Evolutionary conservation across 2,329 filamentous ascomycete species (phyloP).

Genomic region (Thermothelomyces thermophilus): DNA sequence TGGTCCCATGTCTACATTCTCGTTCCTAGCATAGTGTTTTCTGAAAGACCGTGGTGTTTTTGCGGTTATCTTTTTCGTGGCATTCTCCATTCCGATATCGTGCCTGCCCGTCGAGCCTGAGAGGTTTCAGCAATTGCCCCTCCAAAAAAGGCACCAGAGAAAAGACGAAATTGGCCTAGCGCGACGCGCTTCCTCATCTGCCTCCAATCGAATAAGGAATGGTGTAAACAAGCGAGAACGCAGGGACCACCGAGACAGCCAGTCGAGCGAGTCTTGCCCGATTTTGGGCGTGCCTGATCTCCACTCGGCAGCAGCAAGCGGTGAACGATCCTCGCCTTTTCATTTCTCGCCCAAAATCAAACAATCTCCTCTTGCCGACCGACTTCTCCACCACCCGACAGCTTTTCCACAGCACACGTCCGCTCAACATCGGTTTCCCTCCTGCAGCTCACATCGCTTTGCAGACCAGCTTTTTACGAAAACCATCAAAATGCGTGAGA

Average conservation of each 20-base stretch:
- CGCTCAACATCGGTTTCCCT: slow-evolving; percentile 23
- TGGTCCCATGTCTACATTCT: too few species aligned
- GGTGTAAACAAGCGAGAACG: slow-evolving; percentile 21
- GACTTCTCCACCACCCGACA: slow-evolving; percentile 22
- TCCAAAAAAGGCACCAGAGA: slow-evolving; percentile 4
- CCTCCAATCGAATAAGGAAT: slow-evolving; percentile 7
- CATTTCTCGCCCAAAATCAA: slow-evolving; percentile 29
- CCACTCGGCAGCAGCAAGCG: slow-evolving; percentile 25
- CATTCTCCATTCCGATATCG: neutral
- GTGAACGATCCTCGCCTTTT: slow-evolving; percentile 24
- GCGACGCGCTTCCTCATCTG: slow-evolving; percentile 16
- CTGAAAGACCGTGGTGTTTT: too few species aligned
- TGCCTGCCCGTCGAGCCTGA: neutral
- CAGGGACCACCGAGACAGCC: slow-evolving; percentile 22
- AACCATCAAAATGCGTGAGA: slow-evolving; percentile 63
- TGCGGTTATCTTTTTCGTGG: too few species aligned
- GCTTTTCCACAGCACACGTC: slow-evolving; percentile 19
- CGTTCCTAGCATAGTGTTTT: too few species aligned
- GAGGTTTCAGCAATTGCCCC: slow-evolving; percentile 9
- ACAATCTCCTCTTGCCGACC: slow-evolving; percentile 25
- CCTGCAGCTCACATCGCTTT: slow-evolving; percentile 19
- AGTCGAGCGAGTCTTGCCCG: slow-evolving; percentile 16
- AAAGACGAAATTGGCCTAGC: slow-evolving; percentile 17
- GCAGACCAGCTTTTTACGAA: slow-evolving; percentile 23
- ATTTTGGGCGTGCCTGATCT: slow-evolving; percentile 26